Conservation (phyloP, 192 early-diverging fungal genomes). For the Coemansia sp. region DNA sequence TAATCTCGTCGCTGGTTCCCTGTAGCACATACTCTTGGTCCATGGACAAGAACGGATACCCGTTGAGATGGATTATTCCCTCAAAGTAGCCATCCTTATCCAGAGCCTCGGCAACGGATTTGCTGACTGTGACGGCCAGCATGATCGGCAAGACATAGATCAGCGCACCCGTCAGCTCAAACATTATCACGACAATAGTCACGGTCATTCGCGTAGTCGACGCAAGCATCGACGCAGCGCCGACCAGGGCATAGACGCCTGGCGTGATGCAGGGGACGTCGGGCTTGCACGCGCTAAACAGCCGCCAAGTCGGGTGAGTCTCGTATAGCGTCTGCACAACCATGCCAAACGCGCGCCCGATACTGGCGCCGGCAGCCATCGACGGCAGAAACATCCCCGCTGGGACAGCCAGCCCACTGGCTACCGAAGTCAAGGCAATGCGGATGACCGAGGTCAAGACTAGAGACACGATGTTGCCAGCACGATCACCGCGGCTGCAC, state of each 20-base stretch:
- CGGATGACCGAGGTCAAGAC: conserved; percentile 66
- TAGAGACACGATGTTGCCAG: conserved; percentile 56
- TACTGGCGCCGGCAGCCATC: conserved; percentile 89
- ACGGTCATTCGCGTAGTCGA: conserved; percentile 93
- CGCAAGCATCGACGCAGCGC: conserved; percentile 80
- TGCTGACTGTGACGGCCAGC: conserved; percentile 67
- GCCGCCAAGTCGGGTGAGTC: conserved; percentile 60
- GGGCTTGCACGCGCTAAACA: conserved; percentile 68
- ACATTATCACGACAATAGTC: conserved; percentile 97
- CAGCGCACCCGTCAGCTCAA: conserved; percentile 96
- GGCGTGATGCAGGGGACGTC: conserved; percentile 87
- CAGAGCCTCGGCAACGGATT: conserved; percentile 56
- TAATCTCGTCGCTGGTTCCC: conserved; percentile 62
- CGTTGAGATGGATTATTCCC: conserved; percentile 59
- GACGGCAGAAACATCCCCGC: conserved; percentile 85
- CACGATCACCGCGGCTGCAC: conserved; percentile 38
- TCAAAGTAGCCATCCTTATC: conserved; percentile 61
- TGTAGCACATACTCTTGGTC: conserved; percentile 62
- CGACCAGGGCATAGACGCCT: conserved; percentile 82
- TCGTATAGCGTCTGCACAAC: conserved; percentile 66
- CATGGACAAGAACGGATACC: conserved; percentile 70
- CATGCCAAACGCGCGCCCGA: conserved; percentile 92
- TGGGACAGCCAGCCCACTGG: conserved; percentile 78
- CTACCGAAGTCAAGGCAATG: conserved; percentile 65
- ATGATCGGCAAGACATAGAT: conserved; percentile 94